Base-by-base conservation (phyloP, 768 basidiomycete species). In the Crassisporium funariophilum region DNA sequence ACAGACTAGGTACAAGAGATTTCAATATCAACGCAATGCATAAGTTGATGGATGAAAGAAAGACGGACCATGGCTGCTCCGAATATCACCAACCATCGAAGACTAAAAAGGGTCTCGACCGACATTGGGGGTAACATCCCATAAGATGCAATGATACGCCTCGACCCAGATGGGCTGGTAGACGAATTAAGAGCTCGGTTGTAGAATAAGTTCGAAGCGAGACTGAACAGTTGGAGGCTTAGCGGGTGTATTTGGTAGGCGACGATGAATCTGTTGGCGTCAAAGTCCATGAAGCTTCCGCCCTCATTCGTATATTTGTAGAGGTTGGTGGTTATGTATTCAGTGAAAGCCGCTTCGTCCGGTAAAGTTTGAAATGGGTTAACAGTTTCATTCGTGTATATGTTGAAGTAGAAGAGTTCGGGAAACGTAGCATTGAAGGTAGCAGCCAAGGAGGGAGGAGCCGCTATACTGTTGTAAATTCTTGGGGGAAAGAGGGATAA, bases 81-180 rank as follows among this genome's bases (percentile, higher is more conserved):
- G 60, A 84, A 90, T 68, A 90, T 91, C 5, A 76, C 79, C 13
- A 83, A 63, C 88, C 89, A 91, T 61, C 82, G 84, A 62, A 91
- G 62, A 9, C 81, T 82, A 7, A 76, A 62, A 13, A 87, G 68
- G 2, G 83, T 82, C 6, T 77, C 78, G 7, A 72, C 73, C 33
- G 72, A 72, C n/a, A 79, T 63, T 5, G 69, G 70, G 7, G 86
- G 84, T 60, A 91, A 82, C 20, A 65, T 62, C 34, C 77, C 69
- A 62, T 80, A 89, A 44, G 69, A 76, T 1, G 84, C 76, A 34
- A 64, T 57, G 47, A 91, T 87, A 13, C 85, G 62, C n/a, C 72
- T 73, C 0, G 81, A 54, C 13, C 58, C 55, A 3, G 57, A 55
- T 8, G 62, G 45, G 7, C 70, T 61, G 0, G 75, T 77, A 1